Base-by-base conservation (phyloP, 345 rosid species). In the Eucalyptus pauciflora region DNA sequence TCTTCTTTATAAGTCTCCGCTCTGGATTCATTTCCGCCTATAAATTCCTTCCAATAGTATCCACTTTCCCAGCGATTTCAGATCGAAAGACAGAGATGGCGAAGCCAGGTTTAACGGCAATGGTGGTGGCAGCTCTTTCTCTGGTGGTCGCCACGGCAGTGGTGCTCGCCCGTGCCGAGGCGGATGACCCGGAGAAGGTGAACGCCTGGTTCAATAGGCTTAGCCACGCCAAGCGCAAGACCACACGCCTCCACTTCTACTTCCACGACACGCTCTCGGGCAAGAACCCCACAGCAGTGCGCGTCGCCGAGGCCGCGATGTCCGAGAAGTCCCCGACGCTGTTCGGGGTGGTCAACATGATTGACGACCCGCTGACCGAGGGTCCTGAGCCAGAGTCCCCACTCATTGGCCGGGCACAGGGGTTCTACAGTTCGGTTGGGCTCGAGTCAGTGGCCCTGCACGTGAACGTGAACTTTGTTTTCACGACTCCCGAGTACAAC, bases 251-350 rank as follows among this genome's bases (percentile, higher is more conserved):
- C 87, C 98, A 94, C 13, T 96, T 96, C 94, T 96, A 93, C 91
- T 95, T 96, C 92, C 99, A 96, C 50, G 97, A 95, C 88, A 94
- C 91, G 0, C 88, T 96, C 50, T 94, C 94, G 52, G 97, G 99
- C 24, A 89, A 90, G 80, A 92, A 10, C 45, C 81, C 81, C 46
- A 71, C 46, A 6, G 46, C 81, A 1, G 81, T 71, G 13, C 46
- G 46, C 14, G 7, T 71, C 81, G 46, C 81, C 7, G 4, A 33
- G 81, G 81, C 81, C 2, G 10, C 45, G 2, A 89, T 46, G 86
- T 92, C 94, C 9, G 37, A 91, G 18, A 92, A 92, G 83, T 96
- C 97, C 7, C 94, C 91, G 3, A 94, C 96, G 13, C 80, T 90
- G 33, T 96, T 96, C 17, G 98, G 96, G 4, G 88, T 91, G 14